Conservation (phyloP, 2,329 filamentous ascomycete genomes). For the Fusarium coicis region DNA sequence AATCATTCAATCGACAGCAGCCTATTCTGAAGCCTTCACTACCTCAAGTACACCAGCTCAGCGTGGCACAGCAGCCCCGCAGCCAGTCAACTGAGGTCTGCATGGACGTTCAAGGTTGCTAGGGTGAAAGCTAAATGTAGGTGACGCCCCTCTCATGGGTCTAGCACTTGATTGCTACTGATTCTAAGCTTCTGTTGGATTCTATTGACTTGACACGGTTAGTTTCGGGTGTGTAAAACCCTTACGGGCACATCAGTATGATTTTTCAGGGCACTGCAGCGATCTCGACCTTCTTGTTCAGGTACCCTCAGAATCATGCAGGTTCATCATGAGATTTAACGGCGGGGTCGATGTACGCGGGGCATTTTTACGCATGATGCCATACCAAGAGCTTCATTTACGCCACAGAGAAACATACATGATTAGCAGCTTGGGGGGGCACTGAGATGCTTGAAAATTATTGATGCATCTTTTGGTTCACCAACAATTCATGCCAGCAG, state of each 20-base stretch:
- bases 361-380: neutral
- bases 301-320: neutral
- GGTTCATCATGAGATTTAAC: conserved; percentile 7
- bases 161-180: neutral
- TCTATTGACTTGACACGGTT: conserved; percentile 7
- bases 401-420: neutral
- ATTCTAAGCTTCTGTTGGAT: conserved; percentile 24
- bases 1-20: neutral
- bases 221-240: neutral
- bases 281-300: neutral
- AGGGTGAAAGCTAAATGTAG: neutral
- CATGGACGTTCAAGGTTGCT: neutral
- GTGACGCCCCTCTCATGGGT: conserved; percentile 18
- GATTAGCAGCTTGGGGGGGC: neutral
- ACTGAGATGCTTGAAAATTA: no score
- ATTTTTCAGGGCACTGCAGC: neutral
- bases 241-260: neutral
- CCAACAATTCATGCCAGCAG: neutral
- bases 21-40: neutral
- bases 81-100: conserved; percentile 2
- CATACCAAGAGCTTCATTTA: neutral
- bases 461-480: neutral
- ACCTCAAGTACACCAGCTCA: neutral
- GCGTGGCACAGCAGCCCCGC: conserved; percentile 17
- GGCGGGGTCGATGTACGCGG: conserved; percentile 15